Percentiles rank a stretch among this genome's conserved stretches.
These are phyloP conservation scores for Thielaviopsis punctulata DNA, from an alignment of 2,329 filamentous ascomycete species.

Conservation along the genomic window DNA sequence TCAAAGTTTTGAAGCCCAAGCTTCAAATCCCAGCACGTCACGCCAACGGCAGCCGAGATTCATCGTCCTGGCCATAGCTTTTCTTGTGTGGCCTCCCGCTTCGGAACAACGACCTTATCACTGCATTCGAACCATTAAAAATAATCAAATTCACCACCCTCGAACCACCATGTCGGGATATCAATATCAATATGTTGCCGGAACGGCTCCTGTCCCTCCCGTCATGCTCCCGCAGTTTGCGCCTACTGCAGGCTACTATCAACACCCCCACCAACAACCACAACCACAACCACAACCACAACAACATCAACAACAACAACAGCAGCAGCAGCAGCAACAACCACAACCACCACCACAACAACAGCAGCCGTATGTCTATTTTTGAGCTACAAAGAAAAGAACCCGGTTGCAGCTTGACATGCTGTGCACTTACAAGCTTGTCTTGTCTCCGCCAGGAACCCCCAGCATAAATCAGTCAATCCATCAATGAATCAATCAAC, in stretches of 20 bases:
- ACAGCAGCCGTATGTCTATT: slow-evolving; percentile 3
- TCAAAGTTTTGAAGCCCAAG: background rate
- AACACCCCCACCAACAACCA: slow-evolving; percentile 1
- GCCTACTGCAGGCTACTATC: background rate
- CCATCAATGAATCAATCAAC: too few species aligned
- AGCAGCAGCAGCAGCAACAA: background rate
- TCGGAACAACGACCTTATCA: background rate
- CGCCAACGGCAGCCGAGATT: too few species aligned
- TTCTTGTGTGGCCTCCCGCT: background rate
- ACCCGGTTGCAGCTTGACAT: background rate
- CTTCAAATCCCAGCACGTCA: background rate
- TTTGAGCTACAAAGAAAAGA: too few species aligned
- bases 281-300: background rate
- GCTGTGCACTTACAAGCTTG: background rate
- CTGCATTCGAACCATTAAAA: too few species aligned
- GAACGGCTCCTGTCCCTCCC: background rate
- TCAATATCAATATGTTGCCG: background rate
- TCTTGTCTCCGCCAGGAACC: background rate
- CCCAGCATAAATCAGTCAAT: too few species aligned
- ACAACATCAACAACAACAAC: too few species aligned
- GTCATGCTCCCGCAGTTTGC: background rate
- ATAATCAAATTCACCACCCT: too few species aligned
- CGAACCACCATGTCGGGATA: background rate
- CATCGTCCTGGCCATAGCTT: background rate
- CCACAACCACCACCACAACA: background rate